Conservation (phyloP, 345 rosid species). For the Salix dunnii region DNA sequence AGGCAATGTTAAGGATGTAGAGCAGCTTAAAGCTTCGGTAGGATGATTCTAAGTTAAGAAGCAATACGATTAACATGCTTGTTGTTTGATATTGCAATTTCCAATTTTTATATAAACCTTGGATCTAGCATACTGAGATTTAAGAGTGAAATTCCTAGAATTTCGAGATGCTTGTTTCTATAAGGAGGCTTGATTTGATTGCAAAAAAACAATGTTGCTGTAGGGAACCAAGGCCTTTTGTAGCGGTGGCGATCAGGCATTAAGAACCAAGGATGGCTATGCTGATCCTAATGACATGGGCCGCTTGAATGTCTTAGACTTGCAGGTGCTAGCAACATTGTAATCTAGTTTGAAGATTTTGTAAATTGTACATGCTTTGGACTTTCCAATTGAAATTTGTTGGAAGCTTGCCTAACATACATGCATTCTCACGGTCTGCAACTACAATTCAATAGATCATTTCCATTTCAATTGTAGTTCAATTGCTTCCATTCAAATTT, state of each 20-base stretch:
- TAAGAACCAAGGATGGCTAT: slow-evolving; percentile 72
- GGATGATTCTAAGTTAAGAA: too few relatives aligned
- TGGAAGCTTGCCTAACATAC: neutral
- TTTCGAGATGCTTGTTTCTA: neutral
- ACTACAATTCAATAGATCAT: neutral
- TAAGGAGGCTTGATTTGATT: neutral
- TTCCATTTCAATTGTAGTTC: neutral
- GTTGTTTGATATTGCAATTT: neutral
- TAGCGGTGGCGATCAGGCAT: slow-evolving; percentile 85
- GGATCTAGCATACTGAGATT: too few relatives aligned
- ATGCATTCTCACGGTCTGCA: neutral
- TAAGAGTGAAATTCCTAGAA: neutral
- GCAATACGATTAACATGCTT: neutral
- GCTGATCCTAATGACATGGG: slow-evolving; percentile 67
- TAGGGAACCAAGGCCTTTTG: slow-evolving; percentile 93
- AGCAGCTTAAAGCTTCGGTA: too few relatives aligned
- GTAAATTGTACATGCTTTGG: neutral
- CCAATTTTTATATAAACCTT: neutral
- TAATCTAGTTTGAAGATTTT: neutral
- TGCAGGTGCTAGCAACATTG: slow-evolving; percentile 46
- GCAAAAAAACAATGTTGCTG: slow-evolving; percentile 8
- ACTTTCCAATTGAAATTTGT: neutral
- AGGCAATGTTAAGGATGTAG: too few relatives aligned
- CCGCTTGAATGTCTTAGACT: slow-evolving; percentile 79
- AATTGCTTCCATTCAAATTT: neutral